Evolutionary conservation across 1,284 basidiomycete species (phyloP), one percentile per base, ranked within the genome.

Genomic region (Trichosporon faecale): DNA sequence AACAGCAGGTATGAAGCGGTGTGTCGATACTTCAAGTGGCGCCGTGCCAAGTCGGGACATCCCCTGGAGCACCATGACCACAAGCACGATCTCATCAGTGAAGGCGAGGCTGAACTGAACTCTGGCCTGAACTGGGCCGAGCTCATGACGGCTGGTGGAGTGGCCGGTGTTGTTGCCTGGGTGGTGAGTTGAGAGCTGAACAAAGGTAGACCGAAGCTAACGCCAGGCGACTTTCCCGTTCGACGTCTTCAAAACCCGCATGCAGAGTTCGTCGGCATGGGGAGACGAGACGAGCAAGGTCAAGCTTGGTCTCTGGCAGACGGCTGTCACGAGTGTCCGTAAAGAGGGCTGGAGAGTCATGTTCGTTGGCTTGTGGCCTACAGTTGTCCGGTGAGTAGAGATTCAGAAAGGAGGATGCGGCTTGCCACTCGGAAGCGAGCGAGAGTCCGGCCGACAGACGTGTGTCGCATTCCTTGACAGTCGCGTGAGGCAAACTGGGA

Each of bases 191-290:
- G n/a, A 14, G 33, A 35, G 33, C 33, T 8, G n/a, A n/a, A n/a
- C n/a, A n/a, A n/a, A n/a, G n/a, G n/a, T 35, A 11, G 33, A 35
- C 33, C 33, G 11, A 35, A 35, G 40, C 16, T 44, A 44, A 44
- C 40, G 16, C 40, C 70, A 83, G 80, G 86, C 85, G 1, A 94
- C 92, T 0, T 94, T 95, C 82, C 91, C 91, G 0, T 85, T 94
- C 68, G 93, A 95, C 77, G 91, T 94, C 5, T 86, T 94, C 74
- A 95, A 95, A 84, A 94, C 93, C 6, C 88, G 92, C 1, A 88
- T 94, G 76, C 93, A 95, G 80, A 88, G 75, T 21, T 89, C 79
- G 83, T 86, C 18, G 87, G 86, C 37, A 88, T 87, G 8, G 76
- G 84, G 57, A 73, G 88, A 88, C 70, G 57, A 89, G 89, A 0